phyloP scores from a whole-genome alignment of 208 protist genomes.

The Porcisia deanei region DNA sequence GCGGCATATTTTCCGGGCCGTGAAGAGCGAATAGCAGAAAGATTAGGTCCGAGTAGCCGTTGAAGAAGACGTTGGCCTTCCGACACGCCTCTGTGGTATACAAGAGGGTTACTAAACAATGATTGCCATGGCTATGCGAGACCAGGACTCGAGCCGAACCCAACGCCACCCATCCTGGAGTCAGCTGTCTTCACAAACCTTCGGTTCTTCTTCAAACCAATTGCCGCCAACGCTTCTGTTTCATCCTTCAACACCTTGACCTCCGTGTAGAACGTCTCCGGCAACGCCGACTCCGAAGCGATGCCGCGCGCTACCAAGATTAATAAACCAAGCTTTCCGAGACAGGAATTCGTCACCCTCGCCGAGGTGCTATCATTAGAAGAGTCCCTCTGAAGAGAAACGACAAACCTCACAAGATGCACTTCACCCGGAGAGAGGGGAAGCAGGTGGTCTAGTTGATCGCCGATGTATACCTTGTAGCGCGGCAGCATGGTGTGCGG shows the following conservation, averaged over 20 bases:
- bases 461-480: constrained; percentile 16
- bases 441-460: constrained; percentile 16
- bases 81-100: constrained; percentile 29
- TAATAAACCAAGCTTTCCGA: neutral
- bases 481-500: constrained; percentile 19
- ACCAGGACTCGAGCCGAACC: neutral
- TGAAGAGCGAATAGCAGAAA: constrained; percentile 51
- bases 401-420: constrained; percentile 22
- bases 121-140: constrained; percentile 35
- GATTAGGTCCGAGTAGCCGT: constrained; percentile 63
- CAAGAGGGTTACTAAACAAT: constrained; percentile 45
- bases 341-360: constrained; percentile 8
- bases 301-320: constrained; percentile 23
- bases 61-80: constrained; percentile 65
- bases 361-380: neutral
- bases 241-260: constrained; percentile 17
- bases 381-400: constrained; percentile 10
- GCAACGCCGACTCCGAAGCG: constrained; percentile 10
- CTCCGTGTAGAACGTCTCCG: constrained; percentile 5
- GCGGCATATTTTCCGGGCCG: constrained; percentile 28
- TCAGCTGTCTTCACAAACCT: neutral
- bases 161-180: neutral
- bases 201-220: constrained; percentile 24
- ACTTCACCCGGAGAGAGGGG: constrained; percentile 21
- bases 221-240: constrained; percentile 24